Base-by-base conservation (phyloP, 495 filamentous ascomycete species). In the Aspergillus bertholletiae region DNA sequence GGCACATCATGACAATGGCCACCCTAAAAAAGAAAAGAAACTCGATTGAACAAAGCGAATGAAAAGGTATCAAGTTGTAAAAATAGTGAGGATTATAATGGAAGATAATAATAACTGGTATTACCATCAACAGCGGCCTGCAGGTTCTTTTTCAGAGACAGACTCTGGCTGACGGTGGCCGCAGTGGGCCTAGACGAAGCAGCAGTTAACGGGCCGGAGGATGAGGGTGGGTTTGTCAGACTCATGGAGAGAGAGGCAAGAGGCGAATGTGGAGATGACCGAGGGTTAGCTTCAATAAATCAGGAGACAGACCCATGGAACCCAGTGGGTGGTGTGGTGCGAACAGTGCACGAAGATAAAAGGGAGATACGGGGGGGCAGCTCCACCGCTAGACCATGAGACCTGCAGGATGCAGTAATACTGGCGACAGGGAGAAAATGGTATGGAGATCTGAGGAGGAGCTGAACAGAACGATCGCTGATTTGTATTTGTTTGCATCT, bases 41-140 rank as follows among this genome's bases (percentile, higher is more conserved):
- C 30, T 44, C 41, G 28, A 53, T 26, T 30, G 37, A 56, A 55
- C 49, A 66, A 58, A 48, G 32, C 49, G 47, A 54, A 59, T 52
- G 62, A 58, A 53, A 35, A 53, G 45, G 49, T 28, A 51, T 43
- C 51, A 61, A 59, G 54, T 32, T 40, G 47, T 50, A 47, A 63
- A 56, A 43, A 59, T 40, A 49, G 18, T 49, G 39, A 34, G 40
- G 52, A 49, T 44, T 55, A 53, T 51, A 64, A 47, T 51, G 58
- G 60, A 15, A 37, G 34, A 37, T 37, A 37, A 37, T 51, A 59
- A 49, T 50, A 56, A 57, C 40, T 51, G 49, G 55, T 63, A 75
- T 69, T 84, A 92, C 89, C 89, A 80, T 92, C 88, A 73, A 90
- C 89, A 56, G 84, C 82, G 57, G 84, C 82, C 76, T 88, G 86